Evolutionary conservation across 2,329 filamentous ascomycete species (phyloP).

Genomic region (Stachybotrys chartarum): DNA sequence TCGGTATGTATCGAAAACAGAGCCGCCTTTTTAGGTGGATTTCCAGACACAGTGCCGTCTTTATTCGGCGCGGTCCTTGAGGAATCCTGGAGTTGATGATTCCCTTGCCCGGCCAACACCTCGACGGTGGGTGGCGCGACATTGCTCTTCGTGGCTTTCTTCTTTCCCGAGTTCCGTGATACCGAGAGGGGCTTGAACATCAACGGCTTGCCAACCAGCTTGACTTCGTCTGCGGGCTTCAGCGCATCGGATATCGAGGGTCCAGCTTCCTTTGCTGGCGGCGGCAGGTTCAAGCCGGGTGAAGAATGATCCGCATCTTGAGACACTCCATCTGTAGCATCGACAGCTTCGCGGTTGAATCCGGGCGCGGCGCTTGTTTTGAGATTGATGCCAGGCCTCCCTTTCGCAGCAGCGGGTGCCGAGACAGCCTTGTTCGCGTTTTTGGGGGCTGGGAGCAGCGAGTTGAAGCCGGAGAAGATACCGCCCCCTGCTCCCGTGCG

Average conservation of each 20-base stretch:
- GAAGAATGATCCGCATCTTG: constrained; percentile 10
- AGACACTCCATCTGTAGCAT: constrained; percentile 4
- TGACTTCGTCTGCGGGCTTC: constrained; percentile 55
- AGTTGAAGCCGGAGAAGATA: constrained; percentile 75
- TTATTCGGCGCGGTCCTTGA: too few species aligned
- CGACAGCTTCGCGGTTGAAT: constrained; percentile 56
- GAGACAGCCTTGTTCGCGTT: constrained; percentile 30
- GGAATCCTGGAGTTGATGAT: too few species aligned
- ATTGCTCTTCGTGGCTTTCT: constrained; percentile 39
- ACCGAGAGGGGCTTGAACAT: constrained; percentile 90
- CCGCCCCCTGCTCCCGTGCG: constrained; percentile 46
- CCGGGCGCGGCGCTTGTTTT: constrained; percentile 80
- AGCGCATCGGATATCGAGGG: constrained; percentile 48
- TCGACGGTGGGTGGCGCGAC: constrained; percentile 2
- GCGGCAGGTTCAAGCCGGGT: constrained; percentile 25
- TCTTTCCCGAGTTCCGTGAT: constrained; percentile 65
- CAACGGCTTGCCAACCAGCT: constrained; percentile 69
- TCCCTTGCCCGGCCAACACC: too few species aligned
- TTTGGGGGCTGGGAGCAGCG: constrained; percentile 81
- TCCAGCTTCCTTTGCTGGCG: constrained; percentile 31
- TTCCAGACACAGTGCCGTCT: too few species aligned
- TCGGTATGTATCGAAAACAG: constrained; percentile 59
- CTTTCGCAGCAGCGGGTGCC: constrained; percentile 20
- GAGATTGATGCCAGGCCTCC: constrained; percentile 47
- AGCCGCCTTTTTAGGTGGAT: constrained; percentile 48